phyloP scores from a whole-genome alignment of 805 yeast species.

The Metschnikowia henanensis region DNA sequence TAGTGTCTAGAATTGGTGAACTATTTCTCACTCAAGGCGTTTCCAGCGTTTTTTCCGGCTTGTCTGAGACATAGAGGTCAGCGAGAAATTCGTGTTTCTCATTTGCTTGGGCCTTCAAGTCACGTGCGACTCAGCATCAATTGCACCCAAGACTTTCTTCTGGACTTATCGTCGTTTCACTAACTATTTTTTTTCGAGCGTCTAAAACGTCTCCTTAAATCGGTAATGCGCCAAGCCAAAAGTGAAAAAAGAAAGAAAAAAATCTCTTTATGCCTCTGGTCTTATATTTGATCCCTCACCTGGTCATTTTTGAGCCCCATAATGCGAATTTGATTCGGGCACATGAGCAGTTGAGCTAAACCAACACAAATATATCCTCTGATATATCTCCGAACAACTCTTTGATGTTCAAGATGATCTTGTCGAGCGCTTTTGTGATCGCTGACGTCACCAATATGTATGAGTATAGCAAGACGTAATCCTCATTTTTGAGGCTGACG shows the following conservation, averaged over 20 bases:
- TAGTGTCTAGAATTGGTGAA: too few relatives aligned
- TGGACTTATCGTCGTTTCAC: not conserved
- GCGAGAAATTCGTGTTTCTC: slow-evolving; percentile 6
- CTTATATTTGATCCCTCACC: too few relatives aligned
- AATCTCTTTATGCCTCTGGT: too few relatives aligned
- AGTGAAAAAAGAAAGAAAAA: too few relatives aligned
- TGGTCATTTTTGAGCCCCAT: too few relatives aligned
- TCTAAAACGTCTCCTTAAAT: too few relatives aligned
- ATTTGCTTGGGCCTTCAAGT: slow-evolving; percentile 2
- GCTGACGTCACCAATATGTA: slow-evolving; percentile 71
- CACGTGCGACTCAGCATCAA: slow-evolving; percentile 7
- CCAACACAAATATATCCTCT: slow-evolving; percentile 58
- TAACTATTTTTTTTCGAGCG: not conserved
- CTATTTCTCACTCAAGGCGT: too few relatives aligned
- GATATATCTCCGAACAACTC: slow-evolving; percentile 65
- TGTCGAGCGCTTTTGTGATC: slow-evolving; percentile 63
- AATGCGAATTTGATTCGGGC: too few relatives aligned
- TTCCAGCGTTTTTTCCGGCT: slow-evolving; percentile 2
- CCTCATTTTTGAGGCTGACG: slow-evolving; percentile 55
- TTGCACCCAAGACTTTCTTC: too few relatives aligned
- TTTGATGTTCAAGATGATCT: slow-evolving; percentile 53
- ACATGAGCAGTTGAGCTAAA: slow-evolving; percentile 12
- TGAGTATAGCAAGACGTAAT: slow-evolving; percentile 74
- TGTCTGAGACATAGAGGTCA: not conserved
- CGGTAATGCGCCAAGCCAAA: too few relatives aligned